Evolutionary conservation across 192 early-diverging fungal species (phyloP), one percentile per base, ranked within the genome.

Genomic region (Mortierella antarctica): DNA sequence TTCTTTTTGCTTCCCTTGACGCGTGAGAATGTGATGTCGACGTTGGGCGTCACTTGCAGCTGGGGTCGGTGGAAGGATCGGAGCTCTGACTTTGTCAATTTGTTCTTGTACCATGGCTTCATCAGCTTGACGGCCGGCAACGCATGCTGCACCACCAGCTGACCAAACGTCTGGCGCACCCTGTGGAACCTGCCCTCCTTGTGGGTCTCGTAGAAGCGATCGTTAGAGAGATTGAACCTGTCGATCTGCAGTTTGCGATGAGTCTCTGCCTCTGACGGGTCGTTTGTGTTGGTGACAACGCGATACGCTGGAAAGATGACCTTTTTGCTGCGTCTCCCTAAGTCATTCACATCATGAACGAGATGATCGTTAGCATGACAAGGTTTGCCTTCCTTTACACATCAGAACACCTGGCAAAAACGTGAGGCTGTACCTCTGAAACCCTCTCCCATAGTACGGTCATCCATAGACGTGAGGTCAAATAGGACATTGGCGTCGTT

Each of bases 1-100:
- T 90, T 90, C 75, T 93, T 93, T 57, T 93, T 95, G 50, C 85
- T 86, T 8, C 88, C 74, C 56, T 89, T 92, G 51, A 96, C 92
- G 2, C 92, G 89, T 12, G 93, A 89, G 75, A 99, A 97, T 9
- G 73, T 84, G 50, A 95, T 86, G 6, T 82, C 75, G 9, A 82
- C 70, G 59, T 88, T 85, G 9, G 89, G 66, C 7, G 90, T 84
- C n/a, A 93, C 79, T 56, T 92, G 90, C 46, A 96, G 71, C 17
- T 86, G 83, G 9, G 96, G 96, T 18, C 98, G 92, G 74, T 99
- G 97, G 87, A 95, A 96, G 1, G 93, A 90, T 7, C 96, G 90
- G 57, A 96, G 78, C 53, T 99, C 97, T 5, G 88, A 79, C 51
- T 94, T 93, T 13, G 91, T 86, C 23, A 96, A 83, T 51, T 93